phyloP scores from a whole-genome alignment of 176 grass and related monocot species.

The Bonia amplexicaulis region DNA sequence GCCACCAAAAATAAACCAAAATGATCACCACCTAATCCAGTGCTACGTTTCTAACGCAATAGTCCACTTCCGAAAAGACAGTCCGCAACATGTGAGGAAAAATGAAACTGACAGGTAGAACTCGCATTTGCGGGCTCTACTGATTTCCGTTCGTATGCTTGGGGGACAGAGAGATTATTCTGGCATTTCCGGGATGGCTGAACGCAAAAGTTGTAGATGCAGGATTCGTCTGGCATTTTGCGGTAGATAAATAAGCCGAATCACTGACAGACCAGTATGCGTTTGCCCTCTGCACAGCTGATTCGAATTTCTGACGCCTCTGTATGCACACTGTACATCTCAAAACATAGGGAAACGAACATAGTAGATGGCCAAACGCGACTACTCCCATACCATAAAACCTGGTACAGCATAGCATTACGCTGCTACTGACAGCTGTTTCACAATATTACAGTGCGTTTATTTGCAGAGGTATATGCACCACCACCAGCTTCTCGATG shows the following conservation, averaged over 20 bases:
- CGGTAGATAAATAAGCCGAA: neutral
- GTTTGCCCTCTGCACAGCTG: neutral
- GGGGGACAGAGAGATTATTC: neutral
- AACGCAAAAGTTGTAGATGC: neutral
- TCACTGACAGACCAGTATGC: too few species aligned
- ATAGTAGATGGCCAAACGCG: neutral
- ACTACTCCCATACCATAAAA: neutral
- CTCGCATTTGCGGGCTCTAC: neutral
- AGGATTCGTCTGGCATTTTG: neutral
- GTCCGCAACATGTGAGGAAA: neutral
- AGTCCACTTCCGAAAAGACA: neutral
- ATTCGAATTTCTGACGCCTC: neutral
- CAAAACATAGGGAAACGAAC: neutral
- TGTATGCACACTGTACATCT: neutral
- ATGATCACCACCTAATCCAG: too few species aligned
- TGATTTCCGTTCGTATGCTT: neutral
- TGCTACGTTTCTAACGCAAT: neutral
- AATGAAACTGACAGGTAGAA: too few species aligned
- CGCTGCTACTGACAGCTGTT: neutral
- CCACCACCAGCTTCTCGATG: neutral
- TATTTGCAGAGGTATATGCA: neutral
- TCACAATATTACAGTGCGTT: neutral
- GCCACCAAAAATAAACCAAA: too few species aligned
- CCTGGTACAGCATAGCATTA: neutral
- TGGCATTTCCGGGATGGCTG: neutral